Percentiles rank a stretch among this genome's conserved stretches.
Conservation (phyloP, 2,329 filamentous ascomycete genomes). For the Penicillium verrucosum region DNA sequence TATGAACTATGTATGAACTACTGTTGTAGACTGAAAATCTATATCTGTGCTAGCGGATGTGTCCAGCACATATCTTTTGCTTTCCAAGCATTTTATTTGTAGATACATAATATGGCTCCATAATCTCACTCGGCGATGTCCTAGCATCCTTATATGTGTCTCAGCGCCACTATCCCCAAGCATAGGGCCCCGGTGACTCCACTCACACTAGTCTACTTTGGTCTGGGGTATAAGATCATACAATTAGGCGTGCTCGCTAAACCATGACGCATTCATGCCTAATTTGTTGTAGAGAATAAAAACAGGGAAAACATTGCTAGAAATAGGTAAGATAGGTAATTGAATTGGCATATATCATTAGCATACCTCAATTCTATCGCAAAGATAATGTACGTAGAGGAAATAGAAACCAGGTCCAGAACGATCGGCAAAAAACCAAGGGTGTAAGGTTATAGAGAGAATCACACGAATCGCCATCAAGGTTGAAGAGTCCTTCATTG, state of each 20-base stretch:
- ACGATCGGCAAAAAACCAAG: conserved; percentile 10
- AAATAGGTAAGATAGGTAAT: neutral
- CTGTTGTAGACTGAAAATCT: neutral
- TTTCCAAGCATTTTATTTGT: neutral
- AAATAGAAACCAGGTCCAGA: neutral
- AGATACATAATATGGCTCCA: neutral
- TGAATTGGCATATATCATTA: conserved; percentile 6
- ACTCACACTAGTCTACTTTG: neutral
- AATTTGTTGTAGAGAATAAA: neutral
- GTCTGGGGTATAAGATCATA: neutral
- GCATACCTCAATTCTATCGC: neutral
- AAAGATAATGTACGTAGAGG: neutral
- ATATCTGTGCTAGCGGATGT: neutral
- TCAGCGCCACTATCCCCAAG: neutral
- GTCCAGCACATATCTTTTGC: neutral
- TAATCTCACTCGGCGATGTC: neutral
- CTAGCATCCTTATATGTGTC: neutral
- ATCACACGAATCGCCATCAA: neutral
- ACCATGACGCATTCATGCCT: neutral
- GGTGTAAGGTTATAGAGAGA: conserved; percentile 12
- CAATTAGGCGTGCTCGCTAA: neutral
- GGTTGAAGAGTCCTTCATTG: neutral
- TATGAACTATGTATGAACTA: neutral
- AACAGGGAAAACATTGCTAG: neutral
- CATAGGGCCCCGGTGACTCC: neutral